Conservation (phyloP, 495 filamentous ascomycete genomes). For the Penicillium canescens region DNA sequence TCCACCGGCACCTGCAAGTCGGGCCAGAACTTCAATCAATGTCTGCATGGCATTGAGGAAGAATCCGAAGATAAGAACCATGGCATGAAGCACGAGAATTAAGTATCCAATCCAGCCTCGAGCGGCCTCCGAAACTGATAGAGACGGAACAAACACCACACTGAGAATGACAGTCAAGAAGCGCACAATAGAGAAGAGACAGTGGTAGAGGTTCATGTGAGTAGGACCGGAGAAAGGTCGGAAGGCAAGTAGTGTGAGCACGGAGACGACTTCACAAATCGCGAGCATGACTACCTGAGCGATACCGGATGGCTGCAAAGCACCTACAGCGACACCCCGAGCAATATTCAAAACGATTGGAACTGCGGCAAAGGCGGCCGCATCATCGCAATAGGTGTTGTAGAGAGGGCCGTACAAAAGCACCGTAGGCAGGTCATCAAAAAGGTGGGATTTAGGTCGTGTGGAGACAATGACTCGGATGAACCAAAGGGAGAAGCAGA, state of each 20-base stretch:
- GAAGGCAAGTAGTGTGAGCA: slow-evolving; percentile 87
- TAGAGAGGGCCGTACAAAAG: slow-evolving; percentile 94
- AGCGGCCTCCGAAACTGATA: slow-evolving; percentile 71
- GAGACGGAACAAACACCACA: slow-evolving; percentile 81
- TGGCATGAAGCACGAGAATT: slow-evolving; percentile 82
- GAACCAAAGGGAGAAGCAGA: slow-evolving; percentile 76
- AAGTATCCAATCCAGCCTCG: slow-evolving; percentile 95
- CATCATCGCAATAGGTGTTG: slow-evolving; percentile 92
- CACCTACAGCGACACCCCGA: slow-evolving; percentile 88
- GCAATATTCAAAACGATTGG: slow-evolving; percentile 80
- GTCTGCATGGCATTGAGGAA: slow-evolving; percentile 91
- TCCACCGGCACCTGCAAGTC: slow-evolving; percentile 77
- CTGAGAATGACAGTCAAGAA: slow-evolving; percentile 80
- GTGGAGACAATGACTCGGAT: slow-evolving; percentile 76
- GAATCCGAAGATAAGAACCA: slow-evolving; percentile 90
- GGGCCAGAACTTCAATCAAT: slow-evolving; percentile 79
- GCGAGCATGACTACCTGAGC: slow-evolving; percentile 89
- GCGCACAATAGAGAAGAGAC: slow-evolving; percentile 75
- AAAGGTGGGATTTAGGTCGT: slow-evolving; percentile 79
- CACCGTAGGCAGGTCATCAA: slow-evolving; percentile 88
- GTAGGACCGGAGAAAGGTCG: slow-evolving; percentile 87
- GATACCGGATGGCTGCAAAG: slow-evolving; percentile 87
- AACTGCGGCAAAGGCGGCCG: slow-evolving; percentile 82
- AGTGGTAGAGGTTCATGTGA: slow-evolving; percentile 97
- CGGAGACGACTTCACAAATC: slow-evolving; percentile 88